Evolutionary conservation across 768 basidiomycete genomes (phyloP).

Genomic region (Favolaschia claudopus): DNA sequence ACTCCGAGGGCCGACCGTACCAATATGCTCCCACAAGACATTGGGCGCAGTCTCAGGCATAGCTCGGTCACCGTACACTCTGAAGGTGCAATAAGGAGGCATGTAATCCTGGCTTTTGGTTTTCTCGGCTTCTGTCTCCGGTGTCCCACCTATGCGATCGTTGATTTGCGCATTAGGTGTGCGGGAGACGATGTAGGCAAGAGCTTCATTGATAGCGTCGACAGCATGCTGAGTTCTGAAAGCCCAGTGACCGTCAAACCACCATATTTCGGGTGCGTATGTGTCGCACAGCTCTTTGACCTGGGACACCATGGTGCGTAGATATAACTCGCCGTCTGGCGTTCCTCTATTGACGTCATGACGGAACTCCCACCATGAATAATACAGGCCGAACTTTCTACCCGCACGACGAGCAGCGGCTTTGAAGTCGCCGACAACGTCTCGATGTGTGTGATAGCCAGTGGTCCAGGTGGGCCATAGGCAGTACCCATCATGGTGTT

Average conservation of each 20-base stretch:
- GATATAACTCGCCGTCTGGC: conserved; percentile 1
- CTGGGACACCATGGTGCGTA: conserved; percentile 1
- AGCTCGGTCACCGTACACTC: conserved; percentile 1
- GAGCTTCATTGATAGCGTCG: conserved; percentile 5
- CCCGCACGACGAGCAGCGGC: neutral
- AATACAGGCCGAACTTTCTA: conserved; percentile 4
- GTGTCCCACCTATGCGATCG: conserved; percentile 1
- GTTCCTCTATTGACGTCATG: conserved; percentile 1
- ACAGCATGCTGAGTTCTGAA: conserved; percentile 5
- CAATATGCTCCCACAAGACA: conserved; percentile 5
- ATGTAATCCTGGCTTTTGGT: conserved; percentile 7
- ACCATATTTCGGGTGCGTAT: conserved; percentile 4
- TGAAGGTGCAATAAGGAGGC: conserved; percentile 4
- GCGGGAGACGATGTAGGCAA: conserved; percentile 1
- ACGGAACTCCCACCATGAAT: conserved; percentile 12
- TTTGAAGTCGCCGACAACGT: conserved; percentile 10
- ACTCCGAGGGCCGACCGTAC: neutral
- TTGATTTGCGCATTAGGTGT: conserved; percentile 6
- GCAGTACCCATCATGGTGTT: conserved; percentile 9
- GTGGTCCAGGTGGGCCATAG: conserved; percentile 3
- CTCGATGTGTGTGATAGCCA: neutral
- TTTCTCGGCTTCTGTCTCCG: conserved; percentile 5
- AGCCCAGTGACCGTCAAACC: conserved; percentile 10
- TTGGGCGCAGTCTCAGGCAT: neutral
- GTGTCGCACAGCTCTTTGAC: conserved; percentile 5